Evolutionary conservation across 352 stramenopile genomes (phyloP).

Genomic region (Phytophthora capsici): DNA sequence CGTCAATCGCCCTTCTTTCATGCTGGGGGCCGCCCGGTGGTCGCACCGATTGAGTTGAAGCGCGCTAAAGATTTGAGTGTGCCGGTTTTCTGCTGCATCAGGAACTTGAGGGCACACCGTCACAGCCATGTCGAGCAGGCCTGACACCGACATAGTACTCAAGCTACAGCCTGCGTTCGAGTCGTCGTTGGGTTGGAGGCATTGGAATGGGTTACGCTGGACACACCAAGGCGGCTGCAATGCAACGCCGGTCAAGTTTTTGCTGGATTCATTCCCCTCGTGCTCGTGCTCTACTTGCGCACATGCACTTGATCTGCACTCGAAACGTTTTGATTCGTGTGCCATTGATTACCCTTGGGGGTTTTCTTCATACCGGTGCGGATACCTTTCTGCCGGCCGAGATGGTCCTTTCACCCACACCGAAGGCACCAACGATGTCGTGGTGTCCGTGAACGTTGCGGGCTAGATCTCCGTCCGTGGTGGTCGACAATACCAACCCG

Average conservation of each 20-base stretch:
- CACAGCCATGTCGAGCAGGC: neutral
- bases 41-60: no score
- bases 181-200: no score
- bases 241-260: neutral
- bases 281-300: constrained; percentile 7
- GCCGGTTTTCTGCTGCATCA: constrained; percentile 12
- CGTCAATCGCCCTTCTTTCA: no score
- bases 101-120: constrained; percentile 7
- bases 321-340: constrained; percentile 5
- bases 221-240: neutral
- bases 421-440: constrained; percentile 22
- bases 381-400: constrained; percentile 2
- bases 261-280: constrained; percentile 21
- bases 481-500: constrained; percentile 18
- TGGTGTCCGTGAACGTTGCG: constrained; percentile 23
- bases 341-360: no score
- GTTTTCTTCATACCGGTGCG: neutral
- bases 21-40: no score
- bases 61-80: constrained; percentile 7
- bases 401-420: constrained; percentile 15
- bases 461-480: constrained; percentile 16
- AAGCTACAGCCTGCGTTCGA: no score
- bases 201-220: constrained; percentile 9
- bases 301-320: neutral
- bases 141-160: neutral